Base-by-base conservation (phyloP, 495 filamentous ascomycete genomes). In the Aspergillus leporis region DNA sequence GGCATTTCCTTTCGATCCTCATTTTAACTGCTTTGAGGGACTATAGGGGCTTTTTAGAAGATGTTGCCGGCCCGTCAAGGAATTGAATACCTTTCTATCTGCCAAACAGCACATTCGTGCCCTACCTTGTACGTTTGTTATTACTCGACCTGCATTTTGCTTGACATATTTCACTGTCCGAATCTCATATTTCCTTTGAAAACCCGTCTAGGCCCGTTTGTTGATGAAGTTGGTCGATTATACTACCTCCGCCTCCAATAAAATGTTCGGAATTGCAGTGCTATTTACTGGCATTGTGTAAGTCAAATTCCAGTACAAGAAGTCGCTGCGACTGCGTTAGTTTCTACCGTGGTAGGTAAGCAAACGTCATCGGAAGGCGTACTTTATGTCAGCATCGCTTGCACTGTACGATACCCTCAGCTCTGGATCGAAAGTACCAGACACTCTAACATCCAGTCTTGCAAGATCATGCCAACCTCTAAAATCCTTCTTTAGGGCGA, bases 251-350 rank as follows among this genome's bases (percentile, higher is more conserved):
- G 73, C 58, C 31, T 64, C 54, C 14, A 75, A 59, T 14, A 64
- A 55, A 10, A 75, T 60, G 30, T 61, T 70, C 43, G 73, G 70
- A 12, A 55, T 53, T 6, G 55, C 71, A 0, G 62, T 67, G 22
- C 64, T 68, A 47, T 56, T 53, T 21, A 48, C 52, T 9, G 71
- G 70, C 62, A 75, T 70, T 6, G 66, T 60, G 49, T 70, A 73
- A 10, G 73, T 74, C 19, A 75, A 61, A 38, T 74, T 72, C 63
- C 70, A 75, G 53, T 70, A 78, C 47, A 68, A 68, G 7, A 73
- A 69, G 13, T 73, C 75, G 40, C 69, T 68, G 2, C 63, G 16
- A 12, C 9, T 40, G 16, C 12, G 36, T 40, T 40, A 40, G 36
- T 9, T 13, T 40, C 71, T 28, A 28, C n/a, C 3, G 12, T 58